Evolutionary conservation across 2,329 filamentous ascomycete genomes (phyloP).

Genomic region (Pyrenochaeta sp.): DNA sequence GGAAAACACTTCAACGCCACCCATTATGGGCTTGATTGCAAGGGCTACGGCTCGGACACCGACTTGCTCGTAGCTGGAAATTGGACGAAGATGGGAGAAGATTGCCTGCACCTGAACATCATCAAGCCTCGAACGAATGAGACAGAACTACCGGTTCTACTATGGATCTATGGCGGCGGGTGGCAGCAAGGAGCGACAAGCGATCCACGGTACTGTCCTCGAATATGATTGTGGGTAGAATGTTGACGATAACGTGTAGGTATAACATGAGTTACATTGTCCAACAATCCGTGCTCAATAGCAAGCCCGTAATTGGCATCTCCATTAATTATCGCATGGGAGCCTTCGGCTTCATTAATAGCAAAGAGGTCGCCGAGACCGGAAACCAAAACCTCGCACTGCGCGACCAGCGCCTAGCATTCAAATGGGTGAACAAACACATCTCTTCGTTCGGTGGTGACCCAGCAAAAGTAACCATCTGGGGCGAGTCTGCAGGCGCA

Average conservation of each 20-base stretch:
- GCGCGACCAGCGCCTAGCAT: constrained; percentile 66
- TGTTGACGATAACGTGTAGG: constrained; percentile 13
- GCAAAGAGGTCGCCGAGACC: constrained; percentile 48
- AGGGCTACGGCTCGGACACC: constrained; percentile 38
- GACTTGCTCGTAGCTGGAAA: constrained; percentile 29
- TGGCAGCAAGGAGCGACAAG: constrained; percentile 45
- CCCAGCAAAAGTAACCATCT: constrained; percentile 66
- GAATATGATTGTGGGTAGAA: rapidly evolving
- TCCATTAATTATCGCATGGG: constrained; percentile 60
- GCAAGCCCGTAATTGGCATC: constrained; percentile 43
- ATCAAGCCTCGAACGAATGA: constrained; percentile 31
- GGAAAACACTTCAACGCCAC: constrained; percentile 25
- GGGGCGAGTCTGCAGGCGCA: constrained; percentile 68
- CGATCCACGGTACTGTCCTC: constrained; percentile 34
- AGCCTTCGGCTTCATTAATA: constrained; percentile 60
- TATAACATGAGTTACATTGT: constrained; percentile 46
- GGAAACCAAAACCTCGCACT: constrained; percentile 61
- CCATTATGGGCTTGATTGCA: constrained; percentile 39
- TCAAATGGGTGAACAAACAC: constrained; percentile 69
- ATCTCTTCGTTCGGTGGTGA: constrained; percentile 64
- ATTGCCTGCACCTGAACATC: constrained; percentile 57
- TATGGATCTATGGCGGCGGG: constrained; percentile 48
- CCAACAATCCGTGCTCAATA: constrained; percentile 38
- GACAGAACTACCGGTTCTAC: constrained; percentile 32
- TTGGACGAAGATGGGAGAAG: constrained; percentile 44